Evolutionary conservation across 1,284 basidiomycete genomes (phyloP).

Genomic region (Trametes versicolor): DNA sequence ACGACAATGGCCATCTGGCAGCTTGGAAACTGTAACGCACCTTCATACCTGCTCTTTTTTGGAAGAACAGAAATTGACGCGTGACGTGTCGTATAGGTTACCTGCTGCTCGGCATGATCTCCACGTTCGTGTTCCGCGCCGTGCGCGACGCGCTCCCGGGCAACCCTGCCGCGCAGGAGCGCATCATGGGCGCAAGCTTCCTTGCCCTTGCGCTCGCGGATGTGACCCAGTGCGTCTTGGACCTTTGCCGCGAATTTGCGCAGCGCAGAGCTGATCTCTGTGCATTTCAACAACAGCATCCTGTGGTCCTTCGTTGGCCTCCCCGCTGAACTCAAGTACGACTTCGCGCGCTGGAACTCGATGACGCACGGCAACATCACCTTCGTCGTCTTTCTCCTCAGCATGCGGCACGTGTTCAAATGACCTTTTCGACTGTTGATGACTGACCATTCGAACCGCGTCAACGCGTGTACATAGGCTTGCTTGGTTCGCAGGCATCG

Average conservation of each 20-base stretch:
- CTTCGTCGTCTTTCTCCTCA: slow-evolving; percentile 62
- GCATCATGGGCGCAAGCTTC: slow-evolving; percentile 71
- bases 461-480: slow-evolving; percentile 49
- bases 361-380: slow-evolving; percentile 83
- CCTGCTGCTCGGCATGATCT: slow-evolving; percentile 71
- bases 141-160: slow-evolving; percentile 68
- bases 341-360: slow-evolving; percentile 66
- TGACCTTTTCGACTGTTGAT: slow-evolving; percentile 52
- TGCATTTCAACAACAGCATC: slow-evolving; percentile 54
- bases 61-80: slow-evolving; percentile 7
- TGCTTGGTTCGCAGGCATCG: slow-evolving; percentile 74
- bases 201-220: slow-evolving; percentile 77
- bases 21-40: slow-evolving; percentile 67
- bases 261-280: background rate
- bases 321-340: slow-evolving; percentile 63
- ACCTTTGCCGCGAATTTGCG: background rate
- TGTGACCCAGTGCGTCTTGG: slow-evolving; percentile 69
- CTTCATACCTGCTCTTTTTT: background rate
- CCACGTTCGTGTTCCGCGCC: slow-evolving; percentile 76
- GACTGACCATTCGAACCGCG: slow-evolving; percentile 2
- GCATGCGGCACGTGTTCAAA: slow-evolving; percentile 57
- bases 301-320: slow-evolving; percentile 64
- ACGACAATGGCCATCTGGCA: slow-evolving; percentile 79
- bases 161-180: slow-evolving; percentile 73
- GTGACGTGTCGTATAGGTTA: slow-evolving; percentile 59